Evolutionary conservation across 768 basidiomycete species (phyloP), one percentile per base, ranked within the genome.

Genomic region (Russula dissimulans): DNA sequence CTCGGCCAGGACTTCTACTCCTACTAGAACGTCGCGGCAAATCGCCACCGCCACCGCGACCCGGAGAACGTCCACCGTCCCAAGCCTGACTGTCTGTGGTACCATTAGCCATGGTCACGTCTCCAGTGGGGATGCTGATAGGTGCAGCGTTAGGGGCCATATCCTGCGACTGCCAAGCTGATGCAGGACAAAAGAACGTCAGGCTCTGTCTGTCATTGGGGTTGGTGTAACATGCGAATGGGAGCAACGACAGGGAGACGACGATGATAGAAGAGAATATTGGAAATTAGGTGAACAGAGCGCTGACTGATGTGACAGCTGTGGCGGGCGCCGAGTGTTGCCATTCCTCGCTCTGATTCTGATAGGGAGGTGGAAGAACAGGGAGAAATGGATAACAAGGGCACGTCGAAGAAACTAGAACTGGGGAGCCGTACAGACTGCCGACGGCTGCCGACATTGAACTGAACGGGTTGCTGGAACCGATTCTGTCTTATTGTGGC

Each of bases 111-210:
- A 77, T 69, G 56, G 71, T 69, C 1, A 73, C 69, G 53, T 80
- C 79, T 56, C 65, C 67, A 29, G 81, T 78, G 53, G 87, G 87
- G 68, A 89, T 89, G 72, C 85, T 83, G 65, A 88, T 89, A 49
- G 81, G 85, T 22, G 70, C 73, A 46, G 72, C 75, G 67, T 71
- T 78, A 9, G 84, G 75, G 57, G 87, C 87, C 64, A 88, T 87
- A 65, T 90, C 88, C 82, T 87, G 85, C 39, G 85, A 81, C 75
- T 88, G 86, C 88, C 87, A 89, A 69, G 88, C 88, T 89, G 83
- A 71, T 72, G 65, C 72, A 67, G 65, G 69, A 69, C 69, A 71
- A 73, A 71, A 69, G 75, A 69, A 71, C 53, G 71, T 78, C 72
- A 81, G 78, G 69, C 74, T 71, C 68, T 69, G 75, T 71, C 68